A percentile compares a stretch with the other conserved stretches of the same genome.
Conservation (phyloP, 2,329 filamentous ascomycete genomes). For the Aspergillus sp. region DNA sequence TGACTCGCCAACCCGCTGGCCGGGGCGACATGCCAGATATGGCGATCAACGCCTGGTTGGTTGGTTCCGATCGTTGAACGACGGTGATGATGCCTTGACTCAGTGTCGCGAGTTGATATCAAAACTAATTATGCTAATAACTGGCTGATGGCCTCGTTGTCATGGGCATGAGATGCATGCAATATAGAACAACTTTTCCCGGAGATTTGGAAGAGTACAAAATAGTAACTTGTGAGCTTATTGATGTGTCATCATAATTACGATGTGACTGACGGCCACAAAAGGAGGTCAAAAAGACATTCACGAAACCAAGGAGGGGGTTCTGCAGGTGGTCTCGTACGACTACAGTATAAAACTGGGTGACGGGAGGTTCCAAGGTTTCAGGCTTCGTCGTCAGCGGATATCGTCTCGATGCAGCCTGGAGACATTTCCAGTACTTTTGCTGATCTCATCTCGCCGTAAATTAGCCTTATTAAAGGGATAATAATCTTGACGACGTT, state of each 20-base stretch:
- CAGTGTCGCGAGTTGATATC: neutral
- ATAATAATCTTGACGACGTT: no score
- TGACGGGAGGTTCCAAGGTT: neutral
- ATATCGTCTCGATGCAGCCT: neutral
- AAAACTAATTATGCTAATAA: neutral
- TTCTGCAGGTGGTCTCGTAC: neutral
- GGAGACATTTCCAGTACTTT: neutral
- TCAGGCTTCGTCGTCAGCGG: neutral
- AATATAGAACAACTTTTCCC: neutral
- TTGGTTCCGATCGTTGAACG: neutral
- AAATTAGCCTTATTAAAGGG: neutral
- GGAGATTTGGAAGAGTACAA: neutral
- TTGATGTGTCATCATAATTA: constrained; percentile 1
- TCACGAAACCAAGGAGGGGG: neutral
- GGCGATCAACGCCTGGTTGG: neutral
- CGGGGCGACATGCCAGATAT: neutral
- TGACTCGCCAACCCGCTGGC: neutral
- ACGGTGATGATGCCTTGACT: neutral
- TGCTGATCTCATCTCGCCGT: neutral
- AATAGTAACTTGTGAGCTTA: no score
- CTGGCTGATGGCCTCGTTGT: neutral
- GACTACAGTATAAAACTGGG: neutral
- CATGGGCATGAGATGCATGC: neutral
- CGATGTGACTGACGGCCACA: neutral
- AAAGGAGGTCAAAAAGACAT: neutral